These are phyloP conservation scores for Rhizopogon vinicolor DNA, from an alignment of 768 basidiomycete species.

Conservation along the genomic window DNA sequence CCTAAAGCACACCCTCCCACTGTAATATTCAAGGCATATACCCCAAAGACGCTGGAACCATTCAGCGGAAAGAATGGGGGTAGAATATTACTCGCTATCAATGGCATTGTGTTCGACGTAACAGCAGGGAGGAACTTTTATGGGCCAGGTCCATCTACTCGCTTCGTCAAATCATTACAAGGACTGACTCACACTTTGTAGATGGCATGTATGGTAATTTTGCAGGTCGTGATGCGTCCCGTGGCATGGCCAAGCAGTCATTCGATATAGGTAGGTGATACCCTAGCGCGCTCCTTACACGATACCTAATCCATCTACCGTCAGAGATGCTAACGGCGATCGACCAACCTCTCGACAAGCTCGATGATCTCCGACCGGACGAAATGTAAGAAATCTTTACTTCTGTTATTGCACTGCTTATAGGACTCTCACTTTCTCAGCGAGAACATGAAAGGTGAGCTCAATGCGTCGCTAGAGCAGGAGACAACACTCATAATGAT, in stretches of 20 bases:
- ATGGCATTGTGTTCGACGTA: slow-evolving; percentile 90
- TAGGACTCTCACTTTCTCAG: slow-evolving; percentile 34
- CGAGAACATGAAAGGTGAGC: slow-evolving; percentile 84
- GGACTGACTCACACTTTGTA: slow-evolving; percentile 24
- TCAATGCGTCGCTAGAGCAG: not conserved
- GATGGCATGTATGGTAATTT: slow-evolving; percentile 98
- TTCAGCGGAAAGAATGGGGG: slow-evolving; percentile 63
- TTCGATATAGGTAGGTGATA: slow-evolving; percentile 76
- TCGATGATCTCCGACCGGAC: slow-evolving; percentile 70
- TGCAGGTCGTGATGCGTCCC: slow-evolving; percentile 91
- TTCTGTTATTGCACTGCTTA: not conserved
- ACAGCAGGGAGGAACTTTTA: slow-evolving; percentile 88
- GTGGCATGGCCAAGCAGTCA: slow-evolving; percentile 98
- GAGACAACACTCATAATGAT: slow-evolving; percentile 2
- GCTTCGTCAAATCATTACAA: not conserved
- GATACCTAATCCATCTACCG: not conserved
- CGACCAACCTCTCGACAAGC: slow-evolving; percentile 81
- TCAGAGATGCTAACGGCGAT: slow-evolving; percentile 88
- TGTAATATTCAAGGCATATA: slow-evolving; percentile 73
- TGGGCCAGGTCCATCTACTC: slow-evolving; percentile 70
- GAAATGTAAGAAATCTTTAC: slow-evolving; percentile 63
- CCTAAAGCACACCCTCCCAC: slow-evolving; percentile 79
- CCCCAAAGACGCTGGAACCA: slow-evolving; percentile 66
- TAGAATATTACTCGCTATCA: slow-evolving; percentile 83
- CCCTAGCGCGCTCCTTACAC: not conserved